Evolutionary conservation across 1,284 basidiomycete species (phyloP), one percentile per base, ranked within the genome.

Genomic region (Rhodotorula sp.): DNA sequence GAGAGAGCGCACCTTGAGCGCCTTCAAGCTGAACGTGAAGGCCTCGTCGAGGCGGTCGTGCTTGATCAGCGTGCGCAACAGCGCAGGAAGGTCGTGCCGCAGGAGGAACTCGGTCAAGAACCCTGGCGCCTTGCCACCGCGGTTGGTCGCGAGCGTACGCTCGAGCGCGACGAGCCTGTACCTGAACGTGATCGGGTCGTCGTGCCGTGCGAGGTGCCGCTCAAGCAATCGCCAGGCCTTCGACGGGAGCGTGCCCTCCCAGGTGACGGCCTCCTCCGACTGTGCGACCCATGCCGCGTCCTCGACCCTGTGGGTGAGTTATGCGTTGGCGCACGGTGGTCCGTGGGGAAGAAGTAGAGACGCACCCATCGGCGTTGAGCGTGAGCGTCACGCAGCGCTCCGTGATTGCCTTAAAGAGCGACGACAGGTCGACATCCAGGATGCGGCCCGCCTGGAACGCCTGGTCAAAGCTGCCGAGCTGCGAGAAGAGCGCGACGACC

Each of bases 221-320:
- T 91, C 89, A 61, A 99, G 86, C 81, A 94, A 95, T 78, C 90
- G 86, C 91, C 94, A 94, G 3, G 90, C 94, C 70, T 91, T 87
- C 72, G 92, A 90, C 29, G 89, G 86, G 37, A 89, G 85, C 1
- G 90, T 87, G 1, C 94, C 94, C 51, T 89, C 85, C 89, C 95
- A 96, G 2, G 90, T 89, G 1, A 88, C 86, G 13, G 91, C 87
- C 25, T 82, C 70, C 64, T 89, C 88, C 77, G 94, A 92, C 25
- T 88, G 88, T 50, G 91, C 85, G 41, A 96, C 84, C 92, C 92
- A 95, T 71, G 90, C 87, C 1, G 87, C 88, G 7, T 86, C 86
- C 71, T 88, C 86, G 77, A 87, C 85, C 80, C 88, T 87, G 70
- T 88, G 90, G 50, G 78, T 61, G 66, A 61, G 69, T 34, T 9